A percentile compares a stretch with the other conserved stretches of the same genome.
Conservation (phyloP, 352 stramenopile species). For the Phytophthora brassicae region DNA sequence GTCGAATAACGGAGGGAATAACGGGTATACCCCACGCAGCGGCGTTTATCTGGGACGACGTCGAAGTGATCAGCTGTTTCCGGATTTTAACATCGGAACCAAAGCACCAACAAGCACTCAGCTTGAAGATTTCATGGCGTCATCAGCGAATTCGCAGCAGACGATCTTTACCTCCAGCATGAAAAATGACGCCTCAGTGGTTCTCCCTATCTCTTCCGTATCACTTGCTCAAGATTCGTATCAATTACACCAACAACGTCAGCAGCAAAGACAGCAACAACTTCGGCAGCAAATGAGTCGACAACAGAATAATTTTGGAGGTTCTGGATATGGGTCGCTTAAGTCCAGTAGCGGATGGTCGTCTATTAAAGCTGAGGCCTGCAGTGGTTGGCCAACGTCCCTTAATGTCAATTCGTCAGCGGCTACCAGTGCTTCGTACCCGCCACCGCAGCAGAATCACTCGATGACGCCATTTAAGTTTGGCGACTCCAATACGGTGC, state of each 20-base stretch:
- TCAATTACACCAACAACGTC: constrained; percentile 24
- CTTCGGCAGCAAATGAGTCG: constrained; percentile 24
- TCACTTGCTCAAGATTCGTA: constrained; percentile 31
- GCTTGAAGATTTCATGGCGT: constrained; percentile 31
- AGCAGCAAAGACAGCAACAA: constrained; percentile 7
- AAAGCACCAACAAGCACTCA: constrained; percentile 19
- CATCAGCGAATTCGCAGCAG: constrained; percentile 19
- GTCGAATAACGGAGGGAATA: constrained; percentile 1
- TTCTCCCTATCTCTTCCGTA: constrained; percentile 35
- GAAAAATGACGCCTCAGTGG: constrained; percentile 35
- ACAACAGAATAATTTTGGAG: constrained; percentile 20
- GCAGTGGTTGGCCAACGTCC: constrained; percentile 17
- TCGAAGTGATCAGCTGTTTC: constrained; percentile 37
- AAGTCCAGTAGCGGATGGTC: constrained; percentile 21
- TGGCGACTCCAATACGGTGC: constrained; percentile 19
- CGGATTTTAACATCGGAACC: constrained; percentile 16
- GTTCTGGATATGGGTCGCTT: constrained; percentile 8
- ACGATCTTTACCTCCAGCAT: constrained; percentile 18
- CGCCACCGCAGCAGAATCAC: constrained; percentile 15
- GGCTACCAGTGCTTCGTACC: constrained; percentile 10
- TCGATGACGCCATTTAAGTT: constrained; percentile 45
- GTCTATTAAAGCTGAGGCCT: constrained; percentile 14
- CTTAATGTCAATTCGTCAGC: constrained; percentile 18
- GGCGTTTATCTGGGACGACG: constrained; percentile 22
- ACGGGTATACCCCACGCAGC: constrained; percentile 10